These are phyloP conservation scores for Nemania diffusa DNA, from an alignment of 2,329 filamentous ascomycete species.

Conservation along the genomic window DNA sequence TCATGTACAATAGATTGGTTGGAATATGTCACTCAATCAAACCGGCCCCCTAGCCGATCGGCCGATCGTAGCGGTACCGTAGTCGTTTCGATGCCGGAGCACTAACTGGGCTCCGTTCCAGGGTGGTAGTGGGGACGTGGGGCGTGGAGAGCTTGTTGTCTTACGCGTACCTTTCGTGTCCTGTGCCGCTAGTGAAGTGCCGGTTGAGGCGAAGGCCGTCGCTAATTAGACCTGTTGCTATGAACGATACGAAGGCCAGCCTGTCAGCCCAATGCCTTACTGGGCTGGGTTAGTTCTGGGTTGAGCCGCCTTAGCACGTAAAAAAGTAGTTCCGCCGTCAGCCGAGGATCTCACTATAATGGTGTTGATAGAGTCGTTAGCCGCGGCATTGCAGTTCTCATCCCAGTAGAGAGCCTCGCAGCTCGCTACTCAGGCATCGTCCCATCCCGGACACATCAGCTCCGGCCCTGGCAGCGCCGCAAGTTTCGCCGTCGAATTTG, in stretches of 20 bases:
- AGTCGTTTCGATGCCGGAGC: conserved; percentile 8
- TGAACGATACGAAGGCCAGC: neutral
- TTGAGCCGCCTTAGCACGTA: conserved; percentile 47
- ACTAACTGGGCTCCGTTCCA: conserved; percentile 10
- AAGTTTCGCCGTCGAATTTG: no score
- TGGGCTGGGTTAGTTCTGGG: conserved; percentile 41
- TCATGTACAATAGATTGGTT: neutral
- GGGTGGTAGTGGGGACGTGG: conserved; percentile 2
- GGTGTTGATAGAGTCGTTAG: neutral
- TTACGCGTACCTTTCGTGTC: conserved; percentile 18
- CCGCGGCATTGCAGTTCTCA: neutral
- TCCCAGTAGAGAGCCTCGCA: neutral
- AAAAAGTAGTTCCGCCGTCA: conserved; percentile 61
- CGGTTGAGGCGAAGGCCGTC: conserved; percentile 5
- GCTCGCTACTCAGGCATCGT: no score
- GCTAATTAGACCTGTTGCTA: neutral
- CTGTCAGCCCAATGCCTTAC: neutral
- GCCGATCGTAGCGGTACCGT: neutral
- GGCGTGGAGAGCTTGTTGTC: conserved; percentile 2
- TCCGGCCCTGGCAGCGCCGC: no score
- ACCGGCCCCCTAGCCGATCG: neutral
- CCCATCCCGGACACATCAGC: no score
- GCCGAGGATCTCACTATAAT: conserved; percentile 36
- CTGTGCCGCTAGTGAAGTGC: neutral
- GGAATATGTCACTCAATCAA: conserved; percentile 2